Percentiles rank a stretch among this genome's conserved stretches.
These are phyloP conservation scores for Lactarius evosmus DNA, from an alignment of 768 basidiomycete species.

Conservation along the genomic window DNA sequence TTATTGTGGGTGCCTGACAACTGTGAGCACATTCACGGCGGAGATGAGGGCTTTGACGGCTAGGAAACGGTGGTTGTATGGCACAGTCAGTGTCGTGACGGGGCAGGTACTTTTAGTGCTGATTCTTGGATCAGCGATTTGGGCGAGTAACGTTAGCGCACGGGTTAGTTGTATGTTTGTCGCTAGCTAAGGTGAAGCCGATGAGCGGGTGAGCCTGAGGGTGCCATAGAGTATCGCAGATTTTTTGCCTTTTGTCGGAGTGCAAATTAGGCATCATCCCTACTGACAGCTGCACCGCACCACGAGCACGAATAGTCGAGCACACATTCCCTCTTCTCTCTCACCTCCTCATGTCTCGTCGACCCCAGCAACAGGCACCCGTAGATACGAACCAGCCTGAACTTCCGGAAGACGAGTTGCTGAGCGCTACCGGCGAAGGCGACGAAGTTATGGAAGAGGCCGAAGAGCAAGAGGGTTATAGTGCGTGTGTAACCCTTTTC, in stretches of 20 bases:
- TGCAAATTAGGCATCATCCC: conserved; percentile 14
- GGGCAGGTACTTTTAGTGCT: conserved; percentile 70
- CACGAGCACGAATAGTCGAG: background rate
- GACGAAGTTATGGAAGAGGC: conserved; percentile 78
- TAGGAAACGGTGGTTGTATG: conserved; percentile 66
- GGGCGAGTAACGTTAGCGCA: conserved; percentile 46
- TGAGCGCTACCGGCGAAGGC: conserved; percentile 56
- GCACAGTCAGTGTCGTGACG: conserved; percentile 31
- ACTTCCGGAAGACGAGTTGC: conserved; percentile 59
- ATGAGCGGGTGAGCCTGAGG: background rate
- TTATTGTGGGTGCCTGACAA: conserved; percentile 93
- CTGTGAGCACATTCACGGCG: conserved; percentile 88
- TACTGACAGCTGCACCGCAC: background rate
- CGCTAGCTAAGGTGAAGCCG: no score
- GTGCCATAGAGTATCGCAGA: conserved; percentile 3
- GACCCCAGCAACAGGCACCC: conserved; percentile 31
- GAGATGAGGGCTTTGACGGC: conserved; percentile 62
- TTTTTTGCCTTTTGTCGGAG: conserved; percentile 19
- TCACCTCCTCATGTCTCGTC: conserved; percentile 37
- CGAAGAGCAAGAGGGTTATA: conserved; percentile 70
- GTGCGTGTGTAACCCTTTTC: conserved; percentile 46
- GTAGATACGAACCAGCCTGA: conserved; percentile 49
- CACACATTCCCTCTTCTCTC: background rate
- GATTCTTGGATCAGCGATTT: conserved; percentile 67
- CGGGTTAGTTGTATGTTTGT: conserved; percentile 50